Percentiles rank a stretch among this genome's conserved stretches.
Conservation (phyloP, 176 grass and related monocot species). For the Lolium rigidum region DNA sequence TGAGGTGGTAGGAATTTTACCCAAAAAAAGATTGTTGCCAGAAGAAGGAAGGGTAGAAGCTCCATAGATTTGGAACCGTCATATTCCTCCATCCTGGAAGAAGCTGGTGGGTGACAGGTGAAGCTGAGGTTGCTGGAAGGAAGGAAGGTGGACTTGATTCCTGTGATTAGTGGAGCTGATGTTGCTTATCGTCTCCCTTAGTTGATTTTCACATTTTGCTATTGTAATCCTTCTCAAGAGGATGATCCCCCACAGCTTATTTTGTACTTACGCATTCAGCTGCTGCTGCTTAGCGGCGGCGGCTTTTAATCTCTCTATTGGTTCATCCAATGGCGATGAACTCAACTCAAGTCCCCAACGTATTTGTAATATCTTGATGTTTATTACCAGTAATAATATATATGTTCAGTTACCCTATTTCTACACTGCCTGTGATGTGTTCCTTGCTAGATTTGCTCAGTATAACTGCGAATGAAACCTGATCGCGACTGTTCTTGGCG, state of each 20-base stretch:
- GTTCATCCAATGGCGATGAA: slow-evolving; percentile 45
- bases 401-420: background rate
- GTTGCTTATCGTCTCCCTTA: slow-evolving; percentile 4
- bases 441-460: background rate
- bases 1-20: slow-evolving; percentile 38
- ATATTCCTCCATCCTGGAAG: background rate
- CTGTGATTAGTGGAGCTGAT: slow-evolving; percentile 35
- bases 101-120: background rate
- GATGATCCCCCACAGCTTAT: slow-evolving; percentile 44
- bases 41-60: slow-evolving; percentile 18
- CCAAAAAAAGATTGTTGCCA: background rate
- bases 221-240: slow-evolving; percentile 43
- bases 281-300: background rate
- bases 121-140: background rate
- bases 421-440: background rate
- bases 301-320: slow-evolving; percentile 5
- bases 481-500: background rate
- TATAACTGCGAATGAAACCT: background rate
- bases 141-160: slow-evolving; percentile 32
- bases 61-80: background rate
- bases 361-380: slow-evolving; percentile 47
- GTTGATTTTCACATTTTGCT: slow-evolving; percentile 58
- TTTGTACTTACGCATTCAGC: slow-evolving; percentile 25
- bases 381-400: background rate
- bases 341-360: background rate